These are phyloP conservation scores for Stagonosporopsis rhizophila DNA, from an alignment of 2,329 filamentous ascomycete species.

Conservation along the genomic window DNA sequence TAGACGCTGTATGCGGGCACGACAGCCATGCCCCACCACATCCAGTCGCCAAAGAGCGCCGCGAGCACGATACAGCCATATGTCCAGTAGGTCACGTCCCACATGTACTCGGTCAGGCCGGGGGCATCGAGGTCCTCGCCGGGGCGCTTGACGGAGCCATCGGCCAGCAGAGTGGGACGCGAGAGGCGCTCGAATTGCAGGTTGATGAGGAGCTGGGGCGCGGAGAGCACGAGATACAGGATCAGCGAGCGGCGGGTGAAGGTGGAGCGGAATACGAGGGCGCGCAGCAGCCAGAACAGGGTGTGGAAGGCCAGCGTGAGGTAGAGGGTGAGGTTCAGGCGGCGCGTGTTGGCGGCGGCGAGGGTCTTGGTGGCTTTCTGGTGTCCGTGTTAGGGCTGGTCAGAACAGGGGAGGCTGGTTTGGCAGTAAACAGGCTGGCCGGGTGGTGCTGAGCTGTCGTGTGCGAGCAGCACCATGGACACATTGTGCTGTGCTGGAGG, in stretches of 20 bases:
- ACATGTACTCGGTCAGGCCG: slow-evolving; percentile 97
- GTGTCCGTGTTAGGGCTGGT: not conserved
- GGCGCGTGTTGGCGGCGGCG: slow-evolving; percentile 78
- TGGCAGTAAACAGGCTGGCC: not conserved
- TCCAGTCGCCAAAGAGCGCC: slow-evolving; percentile 80
- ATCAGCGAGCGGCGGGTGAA: slow-evolving; percentile 61
- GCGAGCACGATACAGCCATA: slow-evolving; percentile 79
- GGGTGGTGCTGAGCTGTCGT: not conserved
- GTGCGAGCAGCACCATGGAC: not conserved
- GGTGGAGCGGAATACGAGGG: slow-evolving; percentile 67
- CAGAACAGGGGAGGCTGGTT: not conserved
- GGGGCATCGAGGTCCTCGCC: slow-evolving; percentile 89
- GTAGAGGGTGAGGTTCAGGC: slow-evolving; percentile 82
- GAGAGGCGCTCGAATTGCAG: slow-evolving; percentile 85
- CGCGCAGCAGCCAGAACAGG: slow-evolving; percentile 76
- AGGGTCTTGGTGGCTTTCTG: slow-evolving; percentile 64
- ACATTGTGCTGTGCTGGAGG: not conserved
- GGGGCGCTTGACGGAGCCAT: slow-evolving; percentile 69
- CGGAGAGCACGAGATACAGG: slow-evolving; percentile 74
- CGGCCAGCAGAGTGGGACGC: slow-evolving; percentile 73
- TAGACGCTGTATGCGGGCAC: slow-evolving; percentile 58
- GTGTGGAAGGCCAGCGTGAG: slow-evolving; percentile 75
- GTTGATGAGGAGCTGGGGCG: slow-evolving; percentile 79
- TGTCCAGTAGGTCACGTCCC: slow-evolving; percentile 94
- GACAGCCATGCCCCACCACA: slow-evolving; percentile 67